Evolutionary conservation across 805 yeast genomes (phyloP).

Genomic region (Kluyveromyces dobzhanskii): DNA sequence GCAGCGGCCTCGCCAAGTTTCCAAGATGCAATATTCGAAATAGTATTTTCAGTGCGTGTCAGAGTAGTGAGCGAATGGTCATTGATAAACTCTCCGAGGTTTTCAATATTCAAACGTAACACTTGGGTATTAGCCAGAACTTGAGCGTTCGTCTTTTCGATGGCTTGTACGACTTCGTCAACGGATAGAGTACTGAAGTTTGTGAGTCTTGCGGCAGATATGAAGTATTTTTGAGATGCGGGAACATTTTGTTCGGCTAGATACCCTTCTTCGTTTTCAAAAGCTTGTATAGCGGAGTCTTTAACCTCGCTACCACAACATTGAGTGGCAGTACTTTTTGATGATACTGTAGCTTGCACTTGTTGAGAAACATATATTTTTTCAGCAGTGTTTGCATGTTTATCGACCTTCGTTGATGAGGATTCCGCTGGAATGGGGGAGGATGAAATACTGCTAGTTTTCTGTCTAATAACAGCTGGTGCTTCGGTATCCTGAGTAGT

Average conservation of each 20-base stretch:
- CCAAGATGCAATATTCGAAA: conserved; percentile 31
- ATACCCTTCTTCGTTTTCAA: conserved; percentile 30
- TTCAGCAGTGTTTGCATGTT: not conserved
- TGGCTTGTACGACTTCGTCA: conserved; percentile 10
- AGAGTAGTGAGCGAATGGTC: conserved; percentile 26
- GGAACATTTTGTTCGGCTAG: conserved; percentile 21
- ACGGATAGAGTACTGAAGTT: conserved; percentile 10
- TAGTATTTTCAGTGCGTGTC: conserved; percentile 21
- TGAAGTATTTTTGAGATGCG: conserved; percentile 12
- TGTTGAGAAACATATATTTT: not conserved
- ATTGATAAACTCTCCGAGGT: conserved; percentile 22
- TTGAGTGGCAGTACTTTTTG: not conserved
- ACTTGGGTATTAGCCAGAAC: conserved; percentile 29
- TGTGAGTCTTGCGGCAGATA: conserved; percentile 15
- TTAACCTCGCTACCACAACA: not conserved
- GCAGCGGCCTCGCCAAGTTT: conserved; percentile 27
- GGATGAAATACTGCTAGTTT: too few relatives aligned
- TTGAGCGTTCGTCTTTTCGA: conserved; percentile 21
- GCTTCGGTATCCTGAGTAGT: too few relatives aligned
- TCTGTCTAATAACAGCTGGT: too few relatives aligned
- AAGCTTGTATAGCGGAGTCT: conserved; percentile 13
- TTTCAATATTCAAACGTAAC: conserved; percentile 24
- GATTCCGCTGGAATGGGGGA: too few relatives aligned
- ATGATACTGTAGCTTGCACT: not conserved
- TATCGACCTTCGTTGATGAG: too few relatives aligned